These are phyloP conservation scores for Mycena polygramma DNA, from an alignment of 768 basidiomycete genomes.

Conservation along the genomic window DNA sequence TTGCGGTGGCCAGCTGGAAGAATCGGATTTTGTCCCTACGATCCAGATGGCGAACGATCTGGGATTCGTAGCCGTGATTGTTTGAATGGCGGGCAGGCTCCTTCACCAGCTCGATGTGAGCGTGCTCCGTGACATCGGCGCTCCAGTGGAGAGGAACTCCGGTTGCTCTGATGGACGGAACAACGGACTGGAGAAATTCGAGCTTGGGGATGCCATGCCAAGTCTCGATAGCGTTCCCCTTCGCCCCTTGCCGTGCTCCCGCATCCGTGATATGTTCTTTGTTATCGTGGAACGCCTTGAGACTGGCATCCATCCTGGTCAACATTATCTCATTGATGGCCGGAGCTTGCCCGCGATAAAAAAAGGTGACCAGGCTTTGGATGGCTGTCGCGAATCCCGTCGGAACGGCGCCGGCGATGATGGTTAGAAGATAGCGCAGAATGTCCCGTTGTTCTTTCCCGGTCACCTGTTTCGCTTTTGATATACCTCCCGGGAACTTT, in stretches of 20 bases:
- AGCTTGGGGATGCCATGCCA: not conserved
- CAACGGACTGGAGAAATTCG: not conserved
- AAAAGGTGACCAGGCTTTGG: not conserved
- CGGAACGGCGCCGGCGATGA: not conserved
- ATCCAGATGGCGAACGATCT: not conserved
- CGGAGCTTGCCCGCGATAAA: not conserved
- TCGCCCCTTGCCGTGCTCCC: not conserved
- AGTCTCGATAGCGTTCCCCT: not conserved
- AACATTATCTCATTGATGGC: not conserved
- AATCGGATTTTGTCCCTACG: not conserved
- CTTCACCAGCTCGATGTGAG: not conserved
- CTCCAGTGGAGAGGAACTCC: not conserved
- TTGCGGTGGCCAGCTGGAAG: not conserved
- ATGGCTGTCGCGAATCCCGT: not conserved
- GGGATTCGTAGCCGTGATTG: not conserved
- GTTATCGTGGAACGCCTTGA: not conserved
- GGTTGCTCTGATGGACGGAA: not conserved
- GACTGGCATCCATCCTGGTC: not conserved
- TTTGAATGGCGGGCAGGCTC: not conserved
- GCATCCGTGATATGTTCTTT: not conserved
- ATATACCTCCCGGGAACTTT: not conserved
- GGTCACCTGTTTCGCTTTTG: not conserved
- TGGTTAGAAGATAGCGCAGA: not conserved
- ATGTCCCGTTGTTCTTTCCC: not conserved
- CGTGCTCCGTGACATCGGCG: not conserved